Evolutionary conservation across 2,329 filamentous ascomycete species (phyloP).

Genomic region (Alternaria solani): DNA sequence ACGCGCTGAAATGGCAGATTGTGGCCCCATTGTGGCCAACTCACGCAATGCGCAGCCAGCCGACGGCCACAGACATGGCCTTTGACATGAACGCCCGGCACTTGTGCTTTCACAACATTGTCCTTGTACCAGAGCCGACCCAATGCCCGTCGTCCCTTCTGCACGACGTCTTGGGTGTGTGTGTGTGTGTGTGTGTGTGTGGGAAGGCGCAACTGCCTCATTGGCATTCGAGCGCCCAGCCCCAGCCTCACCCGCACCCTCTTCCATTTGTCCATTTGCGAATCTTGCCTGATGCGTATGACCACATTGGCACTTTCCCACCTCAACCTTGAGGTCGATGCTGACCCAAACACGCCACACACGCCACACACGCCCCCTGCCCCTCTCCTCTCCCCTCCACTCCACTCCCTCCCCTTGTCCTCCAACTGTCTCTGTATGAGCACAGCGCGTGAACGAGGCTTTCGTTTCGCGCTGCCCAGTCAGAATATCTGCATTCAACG

Average conservation of each 20-base stretch:
- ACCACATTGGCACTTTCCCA: slow-evolving; percentile 1
- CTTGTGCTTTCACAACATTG: slow-evolving; percentile 7
- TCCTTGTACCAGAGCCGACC: slow-evolving; percentile 8
- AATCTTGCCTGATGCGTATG: slow-evolving; percentile 1
- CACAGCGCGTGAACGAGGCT: background rate
- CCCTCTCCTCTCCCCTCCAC: no score
- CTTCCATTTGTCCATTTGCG: background rate
- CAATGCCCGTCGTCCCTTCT: slow-evolving; percentile 14
- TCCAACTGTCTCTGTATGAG: background rate
- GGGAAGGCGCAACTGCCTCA: slow-evolving; percentile 10
- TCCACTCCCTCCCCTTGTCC: no score
- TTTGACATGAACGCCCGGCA: slow-evolving; percentile 13
- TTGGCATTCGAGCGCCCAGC: background rate
- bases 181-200: no score
- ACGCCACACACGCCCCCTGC: no score
- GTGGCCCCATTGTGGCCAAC: slow-evolving; percentile 18
- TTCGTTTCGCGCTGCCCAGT: background rate
- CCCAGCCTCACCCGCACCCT: slow-evolving; percentile 11
- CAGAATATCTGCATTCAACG: background rate
- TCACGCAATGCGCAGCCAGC: slow-evolving; percentile 9
- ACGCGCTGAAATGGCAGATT: slow-evolving; percentile 3
- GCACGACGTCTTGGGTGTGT: slow-evolving; percentile 17
- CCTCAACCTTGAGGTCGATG: slow-evolving; percentile 32
- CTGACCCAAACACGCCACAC: slow-evolving; percentile 17
- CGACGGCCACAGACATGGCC: slow-evolving; percentile 16